Evolutionary conservation across 202 grass and related monocot genomes (phyloP).

Genomic region (Zoysia matrella): DNA sequence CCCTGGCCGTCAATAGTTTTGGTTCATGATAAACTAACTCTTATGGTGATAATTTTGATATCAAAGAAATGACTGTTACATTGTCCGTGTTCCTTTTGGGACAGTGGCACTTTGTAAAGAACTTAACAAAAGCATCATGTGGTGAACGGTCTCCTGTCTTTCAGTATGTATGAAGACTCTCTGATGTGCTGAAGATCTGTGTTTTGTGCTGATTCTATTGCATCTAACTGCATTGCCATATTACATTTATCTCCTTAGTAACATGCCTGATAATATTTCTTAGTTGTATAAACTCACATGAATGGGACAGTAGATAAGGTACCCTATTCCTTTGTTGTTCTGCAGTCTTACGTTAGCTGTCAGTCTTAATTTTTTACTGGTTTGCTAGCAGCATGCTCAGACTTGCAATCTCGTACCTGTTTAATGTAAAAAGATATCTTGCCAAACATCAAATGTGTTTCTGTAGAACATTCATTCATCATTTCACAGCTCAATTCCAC

Average conservation of each 20-base stretch:
- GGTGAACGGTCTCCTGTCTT: too few species aligned
- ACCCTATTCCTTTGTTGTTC: not conserved
- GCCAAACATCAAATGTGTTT: not conserved
- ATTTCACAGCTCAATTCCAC: conserved; percentile 22
- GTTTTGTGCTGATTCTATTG: not conserved
- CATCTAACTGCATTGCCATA: not conserved
- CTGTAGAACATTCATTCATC: conserved; percentile 23
- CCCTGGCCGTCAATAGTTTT: not conserved
- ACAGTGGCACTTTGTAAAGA: not conserved
- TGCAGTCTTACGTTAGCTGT: not conserved
- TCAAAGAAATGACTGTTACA: too few species aligned
- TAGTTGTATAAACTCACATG: too few species aligned
- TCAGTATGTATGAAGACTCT: not conserved
- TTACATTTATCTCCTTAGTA: conserved; percentile 2
- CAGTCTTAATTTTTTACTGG: not conserved
- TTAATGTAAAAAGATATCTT: conserved; percentile 4
- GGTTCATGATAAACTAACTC: not conserved
- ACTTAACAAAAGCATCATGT: too few species aligned
- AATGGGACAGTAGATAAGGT: not conserved
- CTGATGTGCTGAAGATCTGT: too few species aligned
- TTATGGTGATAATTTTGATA: too few species aligned
- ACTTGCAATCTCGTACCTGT: not conserved
- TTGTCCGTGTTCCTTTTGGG: not conserved
- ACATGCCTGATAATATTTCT: not conserved
- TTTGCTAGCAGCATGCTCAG: not conserved